Percentiles rank a stretch among this genome's conserved stretches.
Evolutionary conservation across 2,329 filamentous ascomycete genomes (phyloP).

Genomic region (Aspergillus fructus): DNA sequence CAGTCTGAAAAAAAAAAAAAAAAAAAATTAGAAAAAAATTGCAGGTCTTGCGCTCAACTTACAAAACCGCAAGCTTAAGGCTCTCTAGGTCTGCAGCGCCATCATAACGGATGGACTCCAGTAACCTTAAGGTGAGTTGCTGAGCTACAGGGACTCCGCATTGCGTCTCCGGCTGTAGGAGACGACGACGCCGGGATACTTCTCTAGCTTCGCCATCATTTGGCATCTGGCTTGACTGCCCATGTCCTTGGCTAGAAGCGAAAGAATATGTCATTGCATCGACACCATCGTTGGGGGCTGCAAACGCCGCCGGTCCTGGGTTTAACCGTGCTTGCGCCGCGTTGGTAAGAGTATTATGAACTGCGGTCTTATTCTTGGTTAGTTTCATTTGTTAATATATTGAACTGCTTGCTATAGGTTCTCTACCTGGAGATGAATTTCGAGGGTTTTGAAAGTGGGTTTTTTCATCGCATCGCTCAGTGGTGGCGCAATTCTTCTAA

Average conservation of each 20-base stretch:
- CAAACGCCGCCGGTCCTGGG: not conserved
- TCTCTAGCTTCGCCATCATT: constrained; percentile 22
- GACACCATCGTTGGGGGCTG: not conserved
- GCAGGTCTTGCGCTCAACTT: constrained; percentile 29
- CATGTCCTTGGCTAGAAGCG: constrained; percentile 12
- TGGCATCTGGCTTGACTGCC: constrained; percentile 1
- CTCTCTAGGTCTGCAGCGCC: constrained; percentile 36
- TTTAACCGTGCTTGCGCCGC: not conserved
- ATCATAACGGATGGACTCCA: constrained; percentile 34
- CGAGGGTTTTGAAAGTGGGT: constrained; percentile 21
- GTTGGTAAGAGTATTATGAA: constrained; percentile 20
- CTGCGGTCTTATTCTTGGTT: constrained; percentile 23
- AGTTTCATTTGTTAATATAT: constrained; percentile 11
- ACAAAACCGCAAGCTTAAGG: constrained; percentile 50
- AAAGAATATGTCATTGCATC: not conserved
- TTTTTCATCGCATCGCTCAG: constrained; percentile 22
- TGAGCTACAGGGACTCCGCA: constrained; percentile 27
- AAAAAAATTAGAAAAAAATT: not conserved
- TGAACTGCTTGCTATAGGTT: not conserved
- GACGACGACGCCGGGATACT: constrained; percentile 35
- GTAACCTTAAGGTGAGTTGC: constrained; percentile 35
- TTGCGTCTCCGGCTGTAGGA: constrained; percentile 37
- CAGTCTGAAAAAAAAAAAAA: not conserved
- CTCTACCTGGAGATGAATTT: constrained; percentile 35
- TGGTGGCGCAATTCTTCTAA: constrained; percentile 22